These are phyloP conservation scores for Solanum pennellii DNA, from an alignment of 257 asterid species.

Conservation along the genomic window DNA sequence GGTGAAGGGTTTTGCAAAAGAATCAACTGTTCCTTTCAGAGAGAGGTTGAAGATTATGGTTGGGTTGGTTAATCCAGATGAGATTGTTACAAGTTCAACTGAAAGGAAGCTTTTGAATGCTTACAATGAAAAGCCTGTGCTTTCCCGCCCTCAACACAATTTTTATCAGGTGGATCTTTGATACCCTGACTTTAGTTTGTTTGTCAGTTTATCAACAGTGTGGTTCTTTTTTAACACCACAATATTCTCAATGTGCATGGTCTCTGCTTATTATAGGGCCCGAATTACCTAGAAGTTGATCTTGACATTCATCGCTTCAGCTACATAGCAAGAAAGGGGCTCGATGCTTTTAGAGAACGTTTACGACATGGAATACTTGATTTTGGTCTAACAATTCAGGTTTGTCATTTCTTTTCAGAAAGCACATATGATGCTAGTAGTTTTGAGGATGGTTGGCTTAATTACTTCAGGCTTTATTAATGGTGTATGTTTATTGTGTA, in stretches of 20 bases:
- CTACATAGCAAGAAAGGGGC: conserved; percentile 76
- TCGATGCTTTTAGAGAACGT: conserved; percentile 70
- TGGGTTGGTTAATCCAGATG: conserved; percentile 60
- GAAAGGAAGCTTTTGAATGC: conserved; percentile 61
- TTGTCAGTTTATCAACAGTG: background rate
- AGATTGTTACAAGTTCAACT: conserved; percentile 53
- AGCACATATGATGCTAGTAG: background rate
- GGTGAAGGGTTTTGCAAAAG: conserved; percentile 67
- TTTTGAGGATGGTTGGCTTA: background rate
- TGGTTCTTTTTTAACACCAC: background rate
- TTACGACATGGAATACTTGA: conserved; percentile 50
- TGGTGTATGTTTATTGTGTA: background rate
- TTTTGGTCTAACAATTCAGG: conserved; percentile 72
- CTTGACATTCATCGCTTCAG: conserved; percentile 84
- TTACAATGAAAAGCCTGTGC: conserved; percentile 69
- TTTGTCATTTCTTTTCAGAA: background rate
- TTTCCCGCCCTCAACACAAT: conserved; percentile 74
- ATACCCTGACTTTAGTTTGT: background rate
- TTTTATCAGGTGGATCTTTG: conserved; percentile 41
- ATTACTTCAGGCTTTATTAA: background rate
- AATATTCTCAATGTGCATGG: background rate
- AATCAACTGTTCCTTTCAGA: conserved; percentile 49
- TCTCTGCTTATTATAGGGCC: conserved; percentile 27
- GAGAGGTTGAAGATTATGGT: conserved; percentile 66
- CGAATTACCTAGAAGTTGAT: conserved; percentile 57